A percentile compares a stretch with the other conserved stretches of the same genome.
Conservation (phyloP, 2,329 filamentous ascomycete genomes). For the Rutstroemia sydowiana region DNA sequence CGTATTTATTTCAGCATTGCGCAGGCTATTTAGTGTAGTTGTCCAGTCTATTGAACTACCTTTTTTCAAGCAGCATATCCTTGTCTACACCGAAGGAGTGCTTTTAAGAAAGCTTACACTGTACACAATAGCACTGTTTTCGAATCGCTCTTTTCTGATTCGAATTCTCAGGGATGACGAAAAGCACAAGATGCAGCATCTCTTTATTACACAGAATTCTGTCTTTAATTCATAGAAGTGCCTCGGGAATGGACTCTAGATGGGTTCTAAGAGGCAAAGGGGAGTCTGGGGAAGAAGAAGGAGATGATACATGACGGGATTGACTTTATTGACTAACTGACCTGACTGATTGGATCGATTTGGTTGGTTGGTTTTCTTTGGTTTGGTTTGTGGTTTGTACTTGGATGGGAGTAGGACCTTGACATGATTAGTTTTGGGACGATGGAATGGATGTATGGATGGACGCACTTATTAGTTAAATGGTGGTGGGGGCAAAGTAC, state of each 20-base stretch:
- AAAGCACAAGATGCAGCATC: too few relatives aligned
- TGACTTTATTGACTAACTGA: slow-evolving; percentile 10
- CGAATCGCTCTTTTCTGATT: neutral
- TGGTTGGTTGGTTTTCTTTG: neutral
- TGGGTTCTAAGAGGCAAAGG: neutral
- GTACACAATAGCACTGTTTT: slow-evolving; percentile 9
- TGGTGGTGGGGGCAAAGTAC: neutral
- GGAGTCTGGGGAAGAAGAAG: neutral
- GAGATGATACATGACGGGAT: slow-evolving; percentile 8
- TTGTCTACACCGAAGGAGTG: neutral
- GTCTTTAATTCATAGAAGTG: neutral
- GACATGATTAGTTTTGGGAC: neutral
- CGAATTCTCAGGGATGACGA: neutral
- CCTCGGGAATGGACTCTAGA: neutral
- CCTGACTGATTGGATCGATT: slow-evolving; percentile 4
- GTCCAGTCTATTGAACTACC: neutral
- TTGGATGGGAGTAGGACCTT: slow-evolving; percentile 3
- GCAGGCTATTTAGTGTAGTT: neutral
- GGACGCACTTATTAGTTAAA: neutral
- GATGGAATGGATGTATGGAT: neutral
- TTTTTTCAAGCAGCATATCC: neutral
- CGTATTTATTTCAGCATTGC: slow-evolving; percentile 5
- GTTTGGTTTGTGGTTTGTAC: slow-evolving; percentile 7
- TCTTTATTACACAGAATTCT: neutral
- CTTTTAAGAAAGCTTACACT: slow-evolving; percentile 5